Evolutionary conservation across 768 basidiomycete species (phyloP).

Genomic region (Amyloporia xantha): DNA sequence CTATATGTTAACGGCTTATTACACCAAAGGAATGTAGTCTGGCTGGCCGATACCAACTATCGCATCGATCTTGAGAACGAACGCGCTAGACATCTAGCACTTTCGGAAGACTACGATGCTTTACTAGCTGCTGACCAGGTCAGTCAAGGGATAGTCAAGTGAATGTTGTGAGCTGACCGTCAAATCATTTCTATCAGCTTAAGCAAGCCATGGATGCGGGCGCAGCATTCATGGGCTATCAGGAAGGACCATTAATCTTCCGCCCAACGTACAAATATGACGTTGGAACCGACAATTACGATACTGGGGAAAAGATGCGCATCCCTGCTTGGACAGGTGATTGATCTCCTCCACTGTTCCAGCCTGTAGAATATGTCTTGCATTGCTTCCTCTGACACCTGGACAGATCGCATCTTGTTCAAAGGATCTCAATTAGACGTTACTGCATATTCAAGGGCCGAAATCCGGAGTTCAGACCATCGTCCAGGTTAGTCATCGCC

Average conservation of each 20-base stretch:
- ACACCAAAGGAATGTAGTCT: constrained; percentile 73
- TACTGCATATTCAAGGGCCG: constrained; percentile 74
- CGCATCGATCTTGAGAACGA: constrained; percentile 85
- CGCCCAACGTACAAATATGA: constrained; percentile 93
- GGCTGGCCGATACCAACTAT: constrained; percentile 96
- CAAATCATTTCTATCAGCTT: constrained; percentile 42
- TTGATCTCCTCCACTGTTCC: constrained; percentile 19
- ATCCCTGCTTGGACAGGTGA: constrained; percentile 97
- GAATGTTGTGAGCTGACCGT: background rate
- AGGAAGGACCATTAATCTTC: constrained; percentile 89
- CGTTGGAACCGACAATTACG: constrained; percentile 77
- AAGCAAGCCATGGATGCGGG: constrained; percentile 61
- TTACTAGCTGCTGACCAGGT: constrained; percentile 87
- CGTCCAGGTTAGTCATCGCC: constrained; percentile 61
- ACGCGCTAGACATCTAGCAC: constrained; percentile 62
- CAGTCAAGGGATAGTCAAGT: constrained; percentile 12
- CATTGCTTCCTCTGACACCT: background rate
- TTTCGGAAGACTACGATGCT: constrained; percentile 58
- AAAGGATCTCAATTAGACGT: constrained; percentile 68
- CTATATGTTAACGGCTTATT: no score
- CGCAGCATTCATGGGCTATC: constrained; percentile 75
- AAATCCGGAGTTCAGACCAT: constrained; percentile 90
- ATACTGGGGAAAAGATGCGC: constrained; percentile 93
- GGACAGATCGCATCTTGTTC: constrained; percentile 85
- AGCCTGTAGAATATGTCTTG: background rate